phyloP scores from a whole-genome alignment of 2,329 filamentous ascomycete species.

The Penicillium sp. region DNA sequence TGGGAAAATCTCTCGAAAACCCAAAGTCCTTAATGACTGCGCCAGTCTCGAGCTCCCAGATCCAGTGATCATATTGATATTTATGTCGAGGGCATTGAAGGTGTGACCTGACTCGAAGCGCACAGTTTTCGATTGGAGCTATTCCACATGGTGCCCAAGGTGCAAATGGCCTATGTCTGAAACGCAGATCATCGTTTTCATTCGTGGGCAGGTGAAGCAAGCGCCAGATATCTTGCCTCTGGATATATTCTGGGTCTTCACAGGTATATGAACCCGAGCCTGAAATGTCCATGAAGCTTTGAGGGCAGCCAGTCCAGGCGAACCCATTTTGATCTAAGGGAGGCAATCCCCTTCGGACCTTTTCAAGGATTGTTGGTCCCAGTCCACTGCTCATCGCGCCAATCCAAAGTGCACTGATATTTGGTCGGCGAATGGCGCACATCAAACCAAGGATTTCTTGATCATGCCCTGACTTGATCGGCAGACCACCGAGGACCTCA shows the following conservation, averaged over 20 bases:
- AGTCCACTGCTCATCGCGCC: constrained; percentile 9
- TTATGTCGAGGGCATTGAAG: constrained; percentile 10
- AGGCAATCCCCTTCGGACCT: neutral
- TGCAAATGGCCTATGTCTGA: neutral
- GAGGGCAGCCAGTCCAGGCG: constrained; percentile 13
- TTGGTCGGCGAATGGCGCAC: constrained; percentile 11
- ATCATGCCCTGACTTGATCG: neutral
- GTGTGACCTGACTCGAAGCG: constrained; percentile 11
- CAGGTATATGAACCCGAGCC: constrained; percentile 9
- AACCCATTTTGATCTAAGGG: constrained; percentile 8
- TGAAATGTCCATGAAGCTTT: constrained; percentile 13
- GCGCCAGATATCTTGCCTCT: constrained; percentile 13
- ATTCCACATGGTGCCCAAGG: constrained; percentile 10
- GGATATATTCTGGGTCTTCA: constrained; percentile 2
- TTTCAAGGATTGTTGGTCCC: constrained; percentile 4
- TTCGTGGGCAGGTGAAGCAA: constrained; percentile 8
- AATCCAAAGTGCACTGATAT: constrained; percentile 10
- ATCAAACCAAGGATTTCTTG: constrained; percentile 11
- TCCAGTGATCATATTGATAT: constrained; percentile 9
- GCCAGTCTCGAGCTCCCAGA: constrained; percentile 7
- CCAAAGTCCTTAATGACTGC: constrained; percentile 2
- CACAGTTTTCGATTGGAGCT: constrained; percentile 4
- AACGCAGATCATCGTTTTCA: constrained; percentile 9
- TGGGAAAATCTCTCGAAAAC: constrained; percentile 1
- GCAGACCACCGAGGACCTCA: constrained; percentile 1